Percentiles rank a stretch among this genome's conserved stretches.
These are phyloP conservation scores for Colletotrichum sp. DNA, from an alignment of 2,329 filamentous ascomycete genomes.

Conservation along the genomic window DNA sequence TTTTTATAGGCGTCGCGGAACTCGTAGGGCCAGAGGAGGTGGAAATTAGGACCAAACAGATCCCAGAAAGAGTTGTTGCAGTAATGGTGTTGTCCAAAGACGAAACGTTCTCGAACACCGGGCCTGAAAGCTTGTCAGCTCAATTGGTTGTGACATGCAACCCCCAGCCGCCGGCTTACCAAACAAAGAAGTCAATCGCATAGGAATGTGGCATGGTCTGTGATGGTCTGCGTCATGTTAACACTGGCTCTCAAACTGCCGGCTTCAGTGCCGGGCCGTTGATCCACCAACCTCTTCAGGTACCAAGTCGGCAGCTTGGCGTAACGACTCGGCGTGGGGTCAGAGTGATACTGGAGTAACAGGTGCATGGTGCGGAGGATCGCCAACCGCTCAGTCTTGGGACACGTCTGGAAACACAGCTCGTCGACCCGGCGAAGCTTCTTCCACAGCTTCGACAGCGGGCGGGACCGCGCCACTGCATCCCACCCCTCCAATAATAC, in stretches of 20 bases:
- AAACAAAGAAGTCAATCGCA: slow-evolving; percentile 35
- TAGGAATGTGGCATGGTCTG: slow-evolving; percentile 31
- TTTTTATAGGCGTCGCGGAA: slow-evolving; percentile 30
- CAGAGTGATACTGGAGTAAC: slow-evolving; percentile 29
- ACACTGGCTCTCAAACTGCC: background rate
- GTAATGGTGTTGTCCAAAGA: slow-evolving; percentile 33
- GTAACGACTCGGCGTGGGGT: slow-evolving; percentile 24
- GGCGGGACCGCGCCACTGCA: slow-evolving; percentile 27
- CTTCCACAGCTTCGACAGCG: slow-evolving; percentile 29
- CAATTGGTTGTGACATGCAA: background rate
- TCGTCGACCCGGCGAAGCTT: slow-evolving; percentile 30
- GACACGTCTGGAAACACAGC: slow-evolving; percentile 24
- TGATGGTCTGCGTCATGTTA: slow-evolving; percentile 27
- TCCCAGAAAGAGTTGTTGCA: slow-evolving; percentile 33
- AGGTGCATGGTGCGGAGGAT: slow-evolving; percentile 28
- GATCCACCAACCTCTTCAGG: slow-evolving; percentile 25
- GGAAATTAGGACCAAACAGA: slow-evolving; percentile 25
- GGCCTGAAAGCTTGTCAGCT: slow-evolving; percentile 24
- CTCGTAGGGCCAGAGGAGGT: slow-evolving; percentile 27
- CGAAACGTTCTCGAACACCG: slow-evolving; percentile 31
- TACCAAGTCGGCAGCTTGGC: slow-evolving; percentile 29
- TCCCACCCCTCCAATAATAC: slow-evolving; percentile 32
- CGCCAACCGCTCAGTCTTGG: slow-evolving; percentile 27
- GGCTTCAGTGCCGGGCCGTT: background rate
- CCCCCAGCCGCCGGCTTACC: slow-evolving; percentile 20